Evolutionary conservation across 192 early-diverging fungal genomes (phyloP).

Genomic region (Backusella mclennaniae): DNA sequence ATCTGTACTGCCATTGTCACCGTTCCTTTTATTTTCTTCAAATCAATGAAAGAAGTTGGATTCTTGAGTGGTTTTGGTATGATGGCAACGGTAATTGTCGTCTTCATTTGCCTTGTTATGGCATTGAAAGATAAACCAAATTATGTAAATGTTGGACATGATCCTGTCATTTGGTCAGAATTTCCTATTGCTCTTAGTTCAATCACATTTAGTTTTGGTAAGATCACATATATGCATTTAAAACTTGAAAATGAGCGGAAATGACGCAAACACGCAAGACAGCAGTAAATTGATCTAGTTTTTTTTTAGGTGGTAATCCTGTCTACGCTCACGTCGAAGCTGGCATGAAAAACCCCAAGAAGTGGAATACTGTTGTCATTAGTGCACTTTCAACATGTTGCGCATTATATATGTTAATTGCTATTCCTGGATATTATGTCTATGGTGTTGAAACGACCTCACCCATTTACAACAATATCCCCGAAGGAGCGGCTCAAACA

Average conservation of each 20-base stretch:
- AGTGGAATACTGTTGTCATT: constrained; percentile 63
- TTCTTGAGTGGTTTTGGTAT: constrained; percentile 66
- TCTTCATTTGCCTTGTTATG: constrained; percentile 58
- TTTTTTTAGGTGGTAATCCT: constrained; percentile 56
- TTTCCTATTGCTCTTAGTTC: constrained; percentile 67
- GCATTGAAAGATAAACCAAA: constrained; percentile 39
- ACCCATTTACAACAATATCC: constrained; percentile 68
- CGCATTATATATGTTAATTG: constrained; percentile 65
- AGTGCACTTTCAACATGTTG: constrained; percentile 57
- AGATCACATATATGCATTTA: not conserved
- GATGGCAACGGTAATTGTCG: constrained; percentile 64
- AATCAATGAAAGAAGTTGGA: constrained; percentile 77
- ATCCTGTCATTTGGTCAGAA: constrained; percentile 44
- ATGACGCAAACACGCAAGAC: not conserved
- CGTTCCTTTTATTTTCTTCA: constrained; percentile 66
- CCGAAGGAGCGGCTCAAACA: constrained; percentile 53
- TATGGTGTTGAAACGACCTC: constrained; percentile 63
- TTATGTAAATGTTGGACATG: constrained; percentile 19
- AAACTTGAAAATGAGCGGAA: not conserved
- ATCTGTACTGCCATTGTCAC: constrained; percentile 55
- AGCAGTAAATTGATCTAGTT: not conserved
- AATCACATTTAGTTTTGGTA: constrained; percentile 43
- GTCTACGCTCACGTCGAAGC: constrained; percentile 81
- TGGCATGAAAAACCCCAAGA: constrained; percentile 67
- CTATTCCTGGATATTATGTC: constrained; percentile 65